Conservation (phyloP, 2,329 filamentous ascomycete genomes). For the Macrophomina tecta region DNA sequence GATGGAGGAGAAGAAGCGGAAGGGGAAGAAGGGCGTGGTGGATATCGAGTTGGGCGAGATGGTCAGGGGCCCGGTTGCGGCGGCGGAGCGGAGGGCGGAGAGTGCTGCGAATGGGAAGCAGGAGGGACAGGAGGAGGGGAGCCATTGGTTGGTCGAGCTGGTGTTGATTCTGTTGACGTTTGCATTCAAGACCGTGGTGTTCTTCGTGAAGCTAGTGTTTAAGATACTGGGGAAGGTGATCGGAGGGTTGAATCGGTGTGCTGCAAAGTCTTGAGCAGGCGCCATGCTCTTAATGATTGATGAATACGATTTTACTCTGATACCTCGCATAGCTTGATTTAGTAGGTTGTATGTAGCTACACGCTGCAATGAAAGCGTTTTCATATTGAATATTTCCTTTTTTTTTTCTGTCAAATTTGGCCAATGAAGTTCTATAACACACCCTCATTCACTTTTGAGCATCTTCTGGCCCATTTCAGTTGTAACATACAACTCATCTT, state of each 20-base stretch:
- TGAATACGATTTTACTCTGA: background rate
- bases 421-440: too few species aligned
- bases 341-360: background rate
- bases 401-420: too few species aligned
- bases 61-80: background rate
- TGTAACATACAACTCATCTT: too few species aligned
- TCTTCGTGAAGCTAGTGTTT: slow-evolving; percentile 48
- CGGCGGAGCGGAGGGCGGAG: background rate
- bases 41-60: slow-evolving; percentile 29
- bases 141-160: slow-evolving; percentile 45
- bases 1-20: background rate
- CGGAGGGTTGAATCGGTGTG: slow-evolving; percentile 45
- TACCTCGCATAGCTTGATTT: background rate
- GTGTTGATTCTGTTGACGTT: slow-evolving; percentile 49
- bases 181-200: slow-evolving; percentile 51
- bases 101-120: background rate
- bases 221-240: slow-evolving; percentile 50
- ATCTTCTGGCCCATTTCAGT: too few species aligned
- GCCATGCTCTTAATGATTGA: background rate
- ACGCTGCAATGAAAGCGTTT: too few species aligned
- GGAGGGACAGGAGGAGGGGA: background rate
- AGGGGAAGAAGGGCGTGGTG: background rate
- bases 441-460: too few species aligned
- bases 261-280: slow-evolving; percentile 38
- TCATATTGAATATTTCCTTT: too few species aligned